These are phyloP conservation scores for Chaetoceros muelleri DNA, from an alignment of 108 stramenopile species.

Conservation along the genomic window DNA sequence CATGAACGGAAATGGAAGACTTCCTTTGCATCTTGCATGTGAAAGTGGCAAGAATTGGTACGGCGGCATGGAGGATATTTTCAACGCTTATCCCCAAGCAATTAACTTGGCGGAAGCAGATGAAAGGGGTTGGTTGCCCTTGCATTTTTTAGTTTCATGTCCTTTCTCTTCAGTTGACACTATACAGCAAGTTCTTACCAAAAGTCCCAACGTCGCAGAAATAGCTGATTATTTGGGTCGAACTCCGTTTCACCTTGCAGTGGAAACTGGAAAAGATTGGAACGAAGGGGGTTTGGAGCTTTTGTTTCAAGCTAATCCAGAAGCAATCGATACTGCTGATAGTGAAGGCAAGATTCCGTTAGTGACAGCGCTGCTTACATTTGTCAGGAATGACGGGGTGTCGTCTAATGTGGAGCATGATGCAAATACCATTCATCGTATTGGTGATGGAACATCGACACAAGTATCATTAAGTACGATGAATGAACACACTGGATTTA, in stretches of 20 bases:
- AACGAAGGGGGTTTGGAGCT: constrained; percentile 25
- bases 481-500: no score
- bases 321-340: constrained; percentile 31
- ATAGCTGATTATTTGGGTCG: constrained; percentile 19
- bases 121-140: constrained; percentile 25
- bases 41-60: constrained; percentile 45
- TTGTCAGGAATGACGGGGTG: no score
- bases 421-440: no score
- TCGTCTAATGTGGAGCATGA: no score
- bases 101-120: constrained; percentile 24
- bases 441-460: no score
- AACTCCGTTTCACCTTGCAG: constrained; percentile 39
- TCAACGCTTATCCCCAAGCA: constrained; percentile 30
- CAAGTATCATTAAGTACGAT: no score
- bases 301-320: constrained; percentile 55
- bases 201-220: constrained; percentile 24
- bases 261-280: constrained; percentile 24
- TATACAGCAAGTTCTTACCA: constrained; percentile 16
- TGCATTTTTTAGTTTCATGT: constrained; percentile 32
- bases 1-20: constrained; percentile 48
- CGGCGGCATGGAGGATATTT: constrained; percentile 17
- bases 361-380: background rate
- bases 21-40: constrained; percentile 65
- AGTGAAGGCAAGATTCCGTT: constrained; percentile 45
- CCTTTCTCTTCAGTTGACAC: constrained; percentile 7